Base-by-base conservation (phyloP, 257 asterid species). In the Cynanchum wilfordii region DNA sequence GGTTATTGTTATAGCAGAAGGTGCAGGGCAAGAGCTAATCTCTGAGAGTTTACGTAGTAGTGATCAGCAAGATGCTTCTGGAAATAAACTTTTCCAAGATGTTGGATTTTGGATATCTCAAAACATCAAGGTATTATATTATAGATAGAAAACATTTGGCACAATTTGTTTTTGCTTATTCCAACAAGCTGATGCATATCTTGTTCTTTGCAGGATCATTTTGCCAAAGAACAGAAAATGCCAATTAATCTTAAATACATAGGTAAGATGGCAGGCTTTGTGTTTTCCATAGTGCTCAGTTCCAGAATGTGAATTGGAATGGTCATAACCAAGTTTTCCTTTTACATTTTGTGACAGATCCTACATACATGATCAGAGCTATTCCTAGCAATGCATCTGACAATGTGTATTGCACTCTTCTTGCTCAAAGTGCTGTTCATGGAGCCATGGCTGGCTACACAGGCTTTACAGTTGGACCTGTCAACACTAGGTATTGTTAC, bases 361-460 rank as follows among this genome's bases (percentile, higher is more conserved):
- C 97, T 2, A 93, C 95, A 0, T 93, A 93, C 82, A 93, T 90
- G 97, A 90, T 93, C 75, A 88, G 98, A 5, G 98, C 97, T 10
- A 84, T 93, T 75, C 96, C 95, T 0, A 86, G 98, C 83, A 93
- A 87, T 57, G 98, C 98, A 13, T 85, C 97, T 0, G 97, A 93
- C 78, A 93, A 88, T 8, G 96, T 93, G 2, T 91, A 91, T 78
- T 91, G 96, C 88, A 91, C 96, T 7, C 97, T 93, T 77, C 96
- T 93, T 64, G 98, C 98, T 49, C 97, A 93, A 68, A 91, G 93
- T 69, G 96, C 94, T 3, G 91, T 91, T 38, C 98, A 93, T 74
- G 97, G 98, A 84, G 97, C 98, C 2, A 93, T 91, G 98, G 98
- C 97, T 0, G 98, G 98, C 47, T 93, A 87, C 78, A 93, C 98